Evolutionary conservation across 495 filamentous ascomycete genomes (phyloP).

Genomic region (Xylaria nigripes): DNA sequence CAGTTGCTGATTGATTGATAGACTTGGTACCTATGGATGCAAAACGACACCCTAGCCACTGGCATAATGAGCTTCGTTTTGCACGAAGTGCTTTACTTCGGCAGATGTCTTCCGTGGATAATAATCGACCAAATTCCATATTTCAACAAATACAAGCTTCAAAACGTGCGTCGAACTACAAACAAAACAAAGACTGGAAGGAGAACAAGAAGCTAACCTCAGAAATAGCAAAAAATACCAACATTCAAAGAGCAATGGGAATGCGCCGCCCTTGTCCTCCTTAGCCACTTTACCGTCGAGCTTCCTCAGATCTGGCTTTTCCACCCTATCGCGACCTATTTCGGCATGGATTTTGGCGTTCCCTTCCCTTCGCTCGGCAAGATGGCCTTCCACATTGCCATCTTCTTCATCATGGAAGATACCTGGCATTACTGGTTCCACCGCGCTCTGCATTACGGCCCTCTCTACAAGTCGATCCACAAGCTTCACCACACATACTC

Average conservation of each 20-base stretch:
- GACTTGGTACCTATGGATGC: constrained; percentile 94
- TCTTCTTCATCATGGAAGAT: constrained; percentile 96
- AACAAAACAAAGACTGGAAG: background rate
- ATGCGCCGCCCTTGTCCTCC: constrained; percentile 82
- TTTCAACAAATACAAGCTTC: constrained; percentile 90
- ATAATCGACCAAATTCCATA: constrained; percentile 80
- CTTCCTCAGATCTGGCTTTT: constrained; percentile 98
- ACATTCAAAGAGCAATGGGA: constrained; percentile 87
- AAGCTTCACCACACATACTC: constrained; percentile 99
- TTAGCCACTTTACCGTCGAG: constrained; percentile 94
- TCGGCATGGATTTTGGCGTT: constrained; percentile 78
- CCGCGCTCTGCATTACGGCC: constrained; percentile 89
- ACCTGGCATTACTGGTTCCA: constrained; percentile 98
- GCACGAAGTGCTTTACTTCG: constrained; percentile 93
- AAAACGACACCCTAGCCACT: constrained; percentile 90
- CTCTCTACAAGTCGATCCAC: constrained; percentile 89
- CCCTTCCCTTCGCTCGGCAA: constrained; percentile 79
- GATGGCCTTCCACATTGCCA: constrained; percentile 83
- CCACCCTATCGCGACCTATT: constrained; percentile 93
- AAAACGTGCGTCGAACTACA: constrained; percentile 52
- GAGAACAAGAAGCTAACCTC: constrained; percentile 6
- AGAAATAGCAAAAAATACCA: constrained; percentile 70
- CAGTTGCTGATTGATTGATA: constrained; percentile 23
- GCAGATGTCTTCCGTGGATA: constrained; percentile 85
- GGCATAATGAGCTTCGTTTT: constrained; percentile 95